Percentiles rank a stretch among this genome's conserved stretches.
These are phyloP conservation scores for Circinella umbellata DNA, from an alignment of 371 early-diverging fungal species.

Conservation along the genomic window DNA sequence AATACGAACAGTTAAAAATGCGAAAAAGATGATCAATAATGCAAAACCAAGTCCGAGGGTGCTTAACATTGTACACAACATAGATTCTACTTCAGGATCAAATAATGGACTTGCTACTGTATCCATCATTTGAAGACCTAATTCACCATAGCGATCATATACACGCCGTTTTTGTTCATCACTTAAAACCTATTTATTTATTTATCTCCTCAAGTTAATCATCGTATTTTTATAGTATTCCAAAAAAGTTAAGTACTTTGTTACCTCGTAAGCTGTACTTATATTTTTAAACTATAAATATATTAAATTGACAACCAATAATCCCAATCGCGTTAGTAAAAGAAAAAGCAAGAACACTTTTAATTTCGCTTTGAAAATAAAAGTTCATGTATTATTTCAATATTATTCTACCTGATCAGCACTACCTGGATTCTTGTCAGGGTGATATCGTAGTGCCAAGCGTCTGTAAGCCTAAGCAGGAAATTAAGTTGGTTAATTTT, in stretches of 20 bases:
- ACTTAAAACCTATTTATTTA: conserved; percentile 38
- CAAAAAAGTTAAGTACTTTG: too few relatives aligned
- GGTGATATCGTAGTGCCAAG: conserved; percentile 79
- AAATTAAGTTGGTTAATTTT: not conserved
- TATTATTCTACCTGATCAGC: conserved; percentile 48
- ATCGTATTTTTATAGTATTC: too few relatives aligned
- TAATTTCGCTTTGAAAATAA: too few relatives aligned
- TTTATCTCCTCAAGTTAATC: too few relatives aligned
- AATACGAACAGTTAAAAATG: conserved; percentile 75
- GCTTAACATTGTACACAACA: conserved; percentile 69
- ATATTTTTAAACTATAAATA: conserved; percentile 72
- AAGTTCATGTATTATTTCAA: too few relatives aligned
- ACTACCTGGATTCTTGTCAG: conserved; percentile 71
- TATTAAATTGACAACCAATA: too few relatives aligned
- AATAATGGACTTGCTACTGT: conserved; percentile 73
- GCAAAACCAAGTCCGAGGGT: conserved; percentile 57
- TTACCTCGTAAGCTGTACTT: conserved; percentile 82
- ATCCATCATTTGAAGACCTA: conserved; percentile 83
- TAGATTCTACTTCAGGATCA: conserved; percentile 77
- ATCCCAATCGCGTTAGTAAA: too few relatives aligned
- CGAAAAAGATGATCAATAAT: conserved; percentile 78
- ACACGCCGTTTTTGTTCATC: conserved; percentile 80
- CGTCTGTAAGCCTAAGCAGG: conserved; percentile 44
- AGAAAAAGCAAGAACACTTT: not conserved
- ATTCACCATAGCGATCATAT: conserved; percentile 90